Base-by-base conservation (phyloP, 768 basidiomycete species). In the Xerocomus brunneocitrinus region DNA sequence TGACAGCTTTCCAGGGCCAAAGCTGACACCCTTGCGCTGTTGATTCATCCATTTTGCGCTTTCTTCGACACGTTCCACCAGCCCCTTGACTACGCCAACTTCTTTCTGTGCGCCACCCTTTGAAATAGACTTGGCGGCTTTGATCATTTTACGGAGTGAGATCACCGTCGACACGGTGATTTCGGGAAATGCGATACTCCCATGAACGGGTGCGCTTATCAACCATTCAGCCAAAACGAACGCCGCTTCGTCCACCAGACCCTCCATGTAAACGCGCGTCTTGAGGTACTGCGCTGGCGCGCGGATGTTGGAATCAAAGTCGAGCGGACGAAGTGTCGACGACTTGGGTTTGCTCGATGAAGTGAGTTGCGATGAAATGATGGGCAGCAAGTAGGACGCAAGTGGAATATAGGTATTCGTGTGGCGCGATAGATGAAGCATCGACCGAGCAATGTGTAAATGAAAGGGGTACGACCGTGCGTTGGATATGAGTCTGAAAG, bases 401-500 rank as follows among this genome's bases (percentile, higher is more conserved):
- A 99, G 77, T 9, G 97, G 94, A 52, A 97, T 82, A 70, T 91
- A 98, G 16, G 82, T 89, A 50, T 81, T 76, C 3, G 90, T 95
- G 66, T 92, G 91, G 46, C 81, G 81, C 36, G 86, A 84, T 57
- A 99, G 79, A 66, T 92, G 87, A 25, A 93, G 76, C 42, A 98
- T 80, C 1, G 97, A 95, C 9, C 91, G 89, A 32, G 89, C 72
- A 54, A 98, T 79, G 68, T 98, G 95, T 28, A 98, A 80, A 67
- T 98, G 95, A 69, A 98, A 88, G 1, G 97, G 95, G 72, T 90
- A 90, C 57, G 93, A 98, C 42, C 95, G 89, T 12, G 87, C 79
- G 55, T 90, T 95, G 28, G 93, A 85, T 45, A 97, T 83, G 47
- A 98, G 83, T 63, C 95, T 98, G 67, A 5, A 52, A 30, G 35